Evolutionary conservation across 192 early-diverging fungal genomes (phyloP), one percentile per base, ranked within the genome.

Genomic region (Umbelopsis sp.): DNA sequence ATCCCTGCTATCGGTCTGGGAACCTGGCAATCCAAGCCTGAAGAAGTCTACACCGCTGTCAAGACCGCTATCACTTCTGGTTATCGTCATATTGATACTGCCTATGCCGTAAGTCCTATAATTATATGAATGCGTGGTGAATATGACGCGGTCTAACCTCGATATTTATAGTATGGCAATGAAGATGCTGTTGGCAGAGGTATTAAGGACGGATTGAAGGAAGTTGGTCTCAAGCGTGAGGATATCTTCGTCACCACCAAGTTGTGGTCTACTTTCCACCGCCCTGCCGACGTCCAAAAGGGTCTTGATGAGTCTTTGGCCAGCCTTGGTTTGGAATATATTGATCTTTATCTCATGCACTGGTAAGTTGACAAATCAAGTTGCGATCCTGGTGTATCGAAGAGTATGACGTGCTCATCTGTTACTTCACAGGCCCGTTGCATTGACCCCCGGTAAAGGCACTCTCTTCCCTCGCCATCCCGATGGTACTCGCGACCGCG

Each of bases 231-330:
- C 7, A 83, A 85, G 24, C 90, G 95, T 59, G 79, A 89, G 66
- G 79, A 94, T 17, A 74, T 96, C 47, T 97, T 93, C 72, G 81
- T 94, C 29, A 93, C 91, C 3, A 92, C 91, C 80, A 93, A 94
- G 81, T 74, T 85, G 47, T 81, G 79, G 74, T 74, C 80, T 73
- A 88, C 69, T 71, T 80, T 72, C 51, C 74, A 77, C 26, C 85
- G 87, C 0, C 84, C 88, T 8, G 79, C 88, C 56, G 75, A 88
- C 32, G 91, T 96, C 3, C 65, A 71, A 6, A 80, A 81, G 36
- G 92, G 88, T 0, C 72, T 92, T 26, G 81, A 88, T 68, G 77
- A 84, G 11, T 91, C 92, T 8, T 86, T 96, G 38, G 56, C 75
- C 29, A 91, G 92, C 74, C 85, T 96, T 21, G 80, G 86, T 50